Evolutionary conservation across 2,329 filamentous ascomycete species (phyloP).

Genomic region (Microcyclosporella mali): DNA sequence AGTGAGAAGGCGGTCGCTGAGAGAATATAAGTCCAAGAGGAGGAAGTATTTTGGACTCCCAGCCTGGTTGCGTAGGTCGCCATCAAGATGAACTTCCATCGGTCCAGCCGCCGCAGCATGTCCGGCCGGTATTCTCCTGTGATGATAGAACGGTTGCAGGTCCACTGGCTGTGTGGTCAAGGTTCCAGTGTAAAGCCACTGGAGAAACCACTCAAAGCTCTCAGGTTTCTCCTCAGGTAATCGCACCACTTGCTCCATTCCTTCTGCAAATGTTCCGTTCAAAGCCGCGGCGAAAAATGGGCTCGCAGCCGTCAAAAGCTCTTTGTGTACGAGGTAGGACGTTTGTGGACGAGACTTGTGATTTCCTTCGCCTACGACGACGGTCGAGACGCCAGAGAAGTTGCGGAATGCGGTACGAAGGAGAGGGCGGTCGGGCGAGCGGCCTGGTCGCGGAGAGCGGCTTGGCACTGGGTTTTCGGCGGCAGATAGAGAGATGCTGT

Average conservation of each 20-base stretch:
- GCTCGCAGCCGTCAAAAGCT: conserved; percentile 42
- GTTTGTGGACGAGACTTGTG: conserved; percentile 26
- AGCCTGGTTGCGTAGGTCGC: conserved; percentile 39
- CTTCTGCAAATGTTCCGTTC: conserved; percentile 43
- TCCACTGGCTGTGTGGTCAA: conserved; percentile 25
- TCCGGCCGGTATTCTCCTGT: neutral
- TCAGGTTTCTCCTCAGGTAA: conserved; percentile 42
- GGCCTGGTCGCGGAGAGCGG: conserved; percentile 11
- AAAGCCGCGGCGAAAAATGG: conserved; percentile 49
- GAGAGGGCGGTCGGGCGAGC: conserved; percentile 27
- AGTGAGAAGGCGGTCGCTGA: conserved; percentile 43
- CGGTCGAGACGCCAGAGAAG: conserved; percentile 36
- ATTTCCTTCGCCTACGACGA: conserved; percentile 34
- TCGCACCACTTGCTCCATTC: conserved; percentile 35
- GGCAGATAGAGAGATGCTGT: conserved; percentile 20
- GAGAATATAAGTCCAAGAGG: conserved; percentile 42
- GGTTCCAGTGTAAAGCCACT: conserved; percentile 45
- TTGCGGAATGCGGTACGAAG: conserved; percentile 35
- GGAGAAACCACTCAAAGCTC: conserved; percentile 46
- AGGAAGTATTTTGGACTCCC: conserved; percentile 47
- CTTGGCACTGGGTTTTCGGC: conserved; percentile 14
- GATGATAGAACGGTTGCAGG: conserved; percentile 6
- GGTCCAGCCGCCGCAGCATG: conserved; percentile 3
- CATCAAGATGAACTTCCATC: conserved; percentile 24
- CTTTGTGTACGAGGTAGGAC: conserved; percentile 43